Evolutionary conservation across 768 basidiomycete species (phyloP), one percentile per base, ranked within the genome.

Genomic region (Rhizopogon salebrosus): DNA sequence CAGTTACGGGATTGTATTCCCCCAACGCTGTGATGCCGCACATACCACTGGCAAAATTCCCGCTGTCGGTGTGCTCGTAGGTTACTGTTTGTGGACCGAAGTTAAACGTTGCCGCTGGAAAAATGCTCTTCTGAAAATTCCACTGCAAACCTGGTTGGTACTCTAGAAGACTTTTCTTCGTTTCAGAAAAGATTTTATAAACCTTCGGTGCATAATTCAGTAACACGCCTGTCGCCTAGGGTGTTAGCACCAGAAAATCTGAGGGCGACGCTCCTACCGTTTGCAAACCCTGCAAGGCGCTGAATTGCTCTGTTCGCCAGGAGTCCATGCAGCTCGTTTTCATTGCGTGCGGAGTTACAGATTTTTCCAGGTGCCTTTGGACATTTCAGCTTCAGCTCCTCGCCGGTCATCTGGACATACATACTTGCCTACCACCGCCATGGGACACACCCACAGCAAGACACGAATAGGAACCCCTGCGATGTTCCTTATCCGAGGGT

Each of bases 11-110:
- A 45, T 72, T 58, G 50, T 65, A 74, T 2, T 46, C 5, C 0
- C 72, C 71, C 0, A 65, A 43, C 0, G 70, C 60, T 2, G 56
- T 61, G 11, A 75, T 68, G 0, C 60, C 60, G 41, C 71, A 76
- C 59, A 64, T 62, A 0, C 71, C 70, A 31, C 55, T 62, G 0
- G 70, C 57, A 0, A 67, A 49, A 40, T 76, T 75, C 5, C 41
- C 48, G 23, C 22, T 42, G 39, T 76, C 71, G 0, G 55, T 56
- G 18, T 71, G 72, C 0, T 54, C 41, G 0, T 36, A 27, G 0
- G 62, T 63, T 1, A 61, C 40, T 0, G 59, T 59, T 0, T 50
- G 46, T 0, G 51, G 51, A 1, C 68, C 67, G 14, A 72, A 61
- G 48, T 75, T 73, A 57, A 73, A 68, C 0, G 62, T 67, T 0